Evolutionary conservation across 2,329 filamentous ascomycete genomes (phyloP).

Genomic region (Capronia coronata): DNA sequence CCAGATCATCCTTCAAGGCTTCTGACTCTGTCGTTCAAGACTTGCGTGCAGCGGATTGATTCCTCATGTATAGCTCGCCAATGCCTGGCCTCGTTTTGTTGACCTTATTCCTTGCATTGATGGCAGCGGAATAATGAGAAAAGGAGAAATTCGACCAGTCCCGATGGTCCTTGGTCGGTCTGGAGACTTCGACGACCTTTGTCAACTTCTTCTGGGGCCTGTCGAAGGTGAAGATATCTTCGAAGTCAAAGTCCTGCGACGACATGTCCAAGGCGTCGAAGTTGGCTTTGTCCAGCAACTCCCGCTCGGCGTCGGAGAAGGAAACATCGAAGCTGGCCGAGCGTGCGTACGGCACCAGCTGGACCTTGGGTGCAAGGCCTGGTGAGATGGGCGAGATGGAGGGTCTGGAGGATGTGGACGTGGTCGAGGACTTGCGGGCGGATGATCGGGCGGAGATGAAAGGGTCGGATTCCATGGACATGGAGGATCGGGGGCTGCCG

Average conservation of each 20-base stretch:
- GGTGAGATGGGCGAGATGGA: constrained; percentile 14
- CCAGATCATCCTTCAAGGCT: neutral
- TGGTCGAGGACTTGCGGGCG: constrained; percentile 14
- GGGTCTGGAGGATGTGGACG: constrained; percentile 1
- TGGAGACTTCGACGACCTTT: constrained; percentile 27
- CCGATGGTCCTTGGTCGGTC: constrained; percentile 20
- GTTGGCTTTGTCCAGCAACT: constrained; percentile 21
- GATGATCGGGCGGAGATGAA: constrained; percentile 13
- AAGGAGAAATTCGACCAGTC: constrained; percentile 28
- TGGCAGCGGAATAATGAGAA: constrained; percentile 23
- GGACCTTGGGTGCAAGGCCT: constrained; percentile 20
- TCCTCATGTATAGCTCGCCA: constrained; percentile 24
- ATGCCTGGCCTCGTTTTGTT: constrained; percentile 18
- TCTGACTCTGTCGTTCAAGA: neutral
- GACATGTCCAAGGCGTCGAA: constrained; percentile 28
- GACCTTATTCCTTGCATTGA: constrained; percentile 20
- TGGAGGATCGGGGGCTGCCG: constrained; percentile 8
- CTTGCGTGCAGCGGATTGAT: constrained; percentile 11
- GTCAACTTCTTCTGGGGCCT: constrained; percentile 26
- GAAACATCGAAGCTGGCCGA: constrained; percentile 25
- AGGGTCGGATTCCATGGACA: constrained; percentile 6
- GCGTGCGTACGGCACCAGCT: constrained; percentile 26
- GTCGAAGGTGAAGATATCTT: constrained; percentile 30
- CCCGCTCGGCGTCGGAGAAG: constrained; percentile 23
- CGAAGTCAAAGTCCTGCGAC: constrained; percentile 29